A percentile compares a stretch with the other conserved stretches of the same genome.
Conservation (phyloP, 768 basidiomycete genomes). For the Mycena maculata region DNA sequence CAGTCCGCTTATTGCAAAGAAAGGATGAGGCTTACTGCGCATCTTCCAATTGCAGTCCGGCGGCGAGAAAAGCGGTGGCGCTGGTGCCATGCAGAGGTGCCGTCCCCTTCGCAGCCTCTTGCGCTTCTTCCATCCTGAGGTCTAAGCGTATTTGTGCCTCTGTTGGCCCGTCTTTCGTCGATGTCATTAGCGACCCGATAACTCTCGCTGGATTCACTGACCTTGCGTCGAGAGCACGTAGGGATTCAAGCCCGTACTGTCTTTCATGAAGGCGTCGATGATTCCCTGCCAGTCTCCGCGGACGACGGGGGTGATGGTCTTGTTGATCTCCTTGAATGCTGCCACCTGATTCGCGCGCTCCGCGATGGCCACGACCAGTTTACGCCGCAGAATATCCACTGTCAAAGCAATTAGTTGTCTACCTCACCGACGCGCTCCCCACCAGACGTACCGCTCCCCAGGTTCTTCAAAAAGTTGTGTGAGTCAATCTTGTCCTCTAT, state of each 20-base stretch:
- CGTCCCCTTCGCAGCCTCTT: background rate
- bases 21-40: background rate
- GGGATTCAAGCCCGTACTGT: background rate
- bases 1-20: background rate
- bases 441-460: too few relatives aligned
- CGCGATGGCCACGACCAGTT: constrained; percentile 16
- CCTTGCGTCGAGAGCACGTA: background rate
- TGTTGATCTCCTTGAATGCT: background rate
- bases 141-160: too few relatives aligned
- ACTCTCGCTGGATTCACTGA: background rate
- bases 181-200: background rate
- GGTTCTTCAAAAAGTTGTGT: too few relatives aligned
- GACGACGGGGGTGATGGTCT: background rate
- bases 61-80: background rate
- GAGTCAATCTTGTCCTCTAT: too few relatives aligned
- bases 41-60: background rate
- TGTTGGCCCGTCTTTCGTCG: background rate
- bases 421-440: too few relatives aligned
- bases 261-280: background rate
- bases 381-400: too few relatives aligned
- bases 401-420: too few relatives aligned
- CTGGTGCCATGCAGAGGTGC: background rate
- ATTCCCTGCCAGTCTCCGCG: background rate
- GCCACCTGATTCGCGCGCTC: constrained; percentile 14
- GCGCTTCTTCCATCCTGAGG: background rate